Conservation (phyloP, 305 asterid species). For the Fraxinus velutina region DNA sequence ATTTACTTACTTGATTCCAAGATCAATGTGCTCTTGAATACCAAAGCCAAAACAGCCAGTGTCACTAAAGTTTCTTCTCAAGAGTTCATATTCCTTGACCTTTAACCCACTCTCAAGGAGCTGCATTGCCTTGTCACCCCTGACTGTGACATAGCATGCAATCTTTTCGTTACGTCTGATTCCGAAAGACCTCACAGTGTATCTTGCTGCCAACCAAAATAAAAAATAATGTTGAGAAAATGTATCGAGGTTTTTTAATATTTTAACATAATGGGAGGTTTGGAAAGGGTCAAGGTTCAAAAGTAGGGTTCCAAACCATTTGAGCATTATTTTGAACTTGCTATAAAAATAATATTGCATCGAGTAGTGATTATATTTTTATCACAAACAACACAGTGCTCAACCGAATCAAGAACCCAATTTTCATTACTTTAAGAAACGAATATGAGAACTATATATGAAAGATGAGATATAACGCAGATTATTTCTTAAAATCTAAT, state of each 20-base stretch:
- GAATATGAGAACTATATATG: not conserved
- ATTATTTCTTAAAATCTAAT: not conserved
- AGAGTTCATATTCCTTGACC: conserved; percentile 79
- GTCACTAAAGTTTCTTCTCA: conserved; percentile 77
- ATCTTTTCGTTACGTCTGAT: conserved; percentile 92
- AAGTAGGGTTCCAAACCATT: not conserved
- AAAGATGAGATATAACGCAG: not conserved
- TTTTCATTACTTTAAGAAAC: not conserved
- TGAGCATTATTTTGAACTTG: not conserved
- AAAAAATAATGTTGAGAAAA: not conserved
- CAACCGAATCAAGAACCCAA: not conserved
- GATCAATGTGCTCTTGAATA: conserved; percentile 91
- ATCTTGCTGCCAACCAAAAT: conserved; percentile 51
- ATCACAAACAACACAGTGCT: not conserved
- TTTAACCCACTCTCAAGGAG: conserved; percentile 66
- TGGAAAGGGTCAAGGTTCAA: not conserved
- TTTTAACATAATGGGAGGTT: not conserved
- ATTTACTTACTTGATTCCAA: conserved; percentile 75
- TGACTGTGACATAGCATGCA: conserved; percentile 83
- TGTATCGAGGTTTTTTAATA: not conserved
- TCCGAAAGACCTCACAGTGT: conserved; percentile 86
- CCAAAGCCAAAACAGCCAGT: conserved; percentile 96
- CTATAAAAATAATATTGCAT: not conserved
- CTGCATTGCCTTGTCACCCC: conserved; percentile 89
- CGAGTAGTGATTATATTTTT: not conserved